Base-by-base conservation (phyloP, 1,284 basidiomycete species). In the Waitea zeae region DNA sequence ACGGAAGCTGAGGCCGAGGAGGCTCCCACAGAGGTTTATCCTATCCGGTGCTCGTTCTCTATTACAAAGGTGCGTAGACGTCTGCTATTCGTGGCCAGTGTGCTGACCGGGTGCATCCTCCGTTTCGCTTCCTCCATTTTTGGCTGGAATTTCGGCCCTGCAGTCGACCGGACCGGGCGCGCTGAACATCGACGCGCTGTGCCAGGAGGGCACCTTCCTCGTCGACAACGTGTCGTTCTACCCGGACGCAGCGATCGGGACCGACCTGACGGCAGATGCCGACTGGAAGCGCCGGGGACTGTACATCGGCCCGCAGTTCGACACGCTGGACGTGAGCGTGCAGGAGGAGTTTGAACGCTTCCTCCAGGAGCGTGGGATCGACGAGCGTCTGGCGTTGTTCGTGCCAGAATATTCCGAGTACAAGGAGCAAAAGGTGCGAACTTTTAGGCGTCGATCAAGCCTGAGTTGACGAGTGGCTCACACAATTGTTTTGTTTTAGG, bases 151-250 rank as follows among this genome's bases (percentile, higher is more conserved):
- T 14, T 36, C 33, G 34, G 11, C 12, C 34, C 30, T 30, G 30
- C 43, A 73, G 65, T 47, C 52, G 13, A 52, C 53, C 17, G 54
- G 49, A 20, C 54, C 64, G 24, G 82, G 82, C 7, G 73, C 83
- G 2, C 51, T 95, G 41, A 77, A 74, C 38, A 58, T 92, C 39
- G 88, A 93, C 49, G 68, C 87, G 41, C 62, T 81, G 44, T 77
- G 72, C 42, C 81, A 89, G 49, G 82, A 90, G 39, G 88, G 87
- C 36, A 58, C 72, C 9, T 89, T 96, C 53, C 59, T 79, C 20
- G 64, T 93, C 41, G 90, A 96, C 55, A 93, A 90, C 56, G 71
- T 93, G 41, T 74, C 87, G 3, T 93, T 66, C 62, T 95, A 93
- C 58, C 57, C 63, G 13, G 80, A 88, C 44, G 57, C 61, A 20